Percentiles rank a stretch among this genome's conserved stretches.
Evolutionary conservation across 345 rosid species (phyloP).

Genomic region (Gossypium ekmanianum): DNA sequence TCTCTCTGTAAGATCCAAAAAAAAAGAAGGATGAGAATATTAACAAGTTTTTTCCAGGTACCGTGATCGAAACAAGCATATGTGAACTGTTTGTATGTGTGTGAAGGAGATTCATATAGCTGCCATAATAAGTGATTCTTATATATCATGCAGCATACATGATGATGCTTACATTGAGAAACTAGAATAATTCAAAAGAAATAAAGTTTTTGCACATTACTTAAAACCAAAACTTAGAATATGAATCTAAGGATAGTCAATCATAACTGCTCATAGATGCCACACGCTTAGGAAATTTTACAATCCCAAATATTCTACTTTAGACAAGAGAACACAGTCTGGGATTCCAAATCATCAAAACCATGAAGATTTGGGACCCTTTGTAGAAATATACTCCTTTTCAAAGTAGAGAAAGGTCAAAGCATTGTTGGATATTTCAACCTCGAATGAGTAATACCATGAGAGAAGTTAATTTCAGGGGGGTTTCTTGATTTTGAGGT

Average conservation of each 20-base stretch:
- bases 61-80: background rate
- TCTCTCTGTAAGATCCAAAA: slow-evolving; percentile 59
- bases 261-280: background rate
- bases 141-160: background rate
- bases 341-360: background rate
- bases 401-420: slow-evolving; percentile 25
- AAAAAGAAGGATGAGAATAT: background rate
- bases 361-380: background rate
- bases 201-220: background rate
- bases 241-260: background rate
- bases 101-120: background rate
- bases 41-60: background rate
- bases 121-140: background rate
- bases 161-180: slow-evolving; percentile 3
- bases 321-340: no score
- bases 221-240: background rate
- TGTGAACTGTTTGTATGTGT: background rate
- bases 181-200: slow-evolving; percentile 5
- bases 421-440: slow-evolving; percentile 3
- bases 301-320: no score
- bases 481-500: slow-evolving; percentile 35
- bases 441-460: slow-evolving; percentile 53
- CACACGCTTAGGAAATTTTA: background rate
- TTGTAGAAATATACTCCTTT: slow-evolving; percentile 20
- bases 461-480: slow-evolving; percentile 47